phyloP scores from a whole-genome alignment of 1,284 basidiomycete genomes.

The Ustilago crameri region DNA sequence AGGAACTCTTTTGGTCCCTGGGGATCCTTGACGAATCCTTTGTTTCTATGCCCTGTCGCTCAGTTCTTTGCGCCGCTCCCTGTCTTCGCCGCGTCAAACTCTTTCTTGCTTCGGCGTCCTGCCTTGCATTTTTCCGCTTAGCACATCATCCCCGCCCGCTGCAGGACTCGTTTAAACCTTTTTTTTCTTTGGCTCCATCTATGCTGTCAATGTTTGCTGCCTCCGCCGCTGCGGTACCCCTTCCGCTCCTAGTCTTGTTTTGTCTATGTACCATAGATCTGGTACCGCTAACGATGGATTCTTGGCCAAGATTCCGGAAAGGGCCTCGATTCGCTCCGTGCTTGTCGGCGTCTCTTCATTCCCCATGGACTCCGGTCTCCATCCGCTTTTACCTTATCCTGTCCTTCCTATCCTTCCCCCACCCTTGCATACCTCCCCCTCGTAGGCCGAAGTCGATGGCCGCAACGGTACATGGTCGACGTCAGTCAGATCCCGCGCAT shows the following conservation, averaged over 20 bases:
- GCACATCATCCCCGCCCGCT: too few species aligned
- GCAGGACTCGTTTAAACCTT: too few species aligned
- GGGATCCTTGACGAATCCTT: too few species aligned
- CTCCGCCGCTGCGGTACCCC: not conserved
- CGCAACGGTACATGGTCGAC: constrained; percentile 12
- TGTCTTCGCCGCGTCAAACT: too few species aligned
- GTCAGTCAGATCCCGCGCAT: constrained; percentile 16
- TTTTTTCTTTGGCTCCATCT: not conserved
- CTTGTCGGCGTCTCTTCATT: constrained; percentile 18
- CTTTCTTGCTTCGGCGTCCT: too few species aligned
- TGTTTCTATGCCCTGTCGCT: too few species aligned
- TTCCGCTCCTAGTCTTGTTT: not conserved
- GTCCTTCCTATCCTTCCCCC: not conserved
- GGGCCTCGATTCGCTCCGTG: constrained; percentile 31
- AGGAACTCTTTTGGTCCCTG: too few species aligned
- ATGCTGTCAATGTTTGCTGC: constrained; percentile 1
- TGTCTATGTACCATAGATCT: constrained; percentile 20
- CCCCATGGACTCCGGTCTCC: constrained; percentile 6
- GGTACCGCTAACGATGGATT: constrained; percentile 28
- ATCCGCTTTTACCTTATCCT: not conserved
- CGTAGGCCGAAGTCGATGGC: not conserved
- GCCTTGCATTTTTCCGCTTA: too few species aligned
- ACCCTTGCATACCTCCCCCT: not conserved
- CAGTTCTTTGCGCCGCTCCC: too few species aligned
- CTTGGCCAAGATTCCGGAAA: constrained; percentile 10